Base-by-base conservation (phyloP, 2,329 filamentous ascomycete genomes). In the Fonsecaea monophora region DNA sequence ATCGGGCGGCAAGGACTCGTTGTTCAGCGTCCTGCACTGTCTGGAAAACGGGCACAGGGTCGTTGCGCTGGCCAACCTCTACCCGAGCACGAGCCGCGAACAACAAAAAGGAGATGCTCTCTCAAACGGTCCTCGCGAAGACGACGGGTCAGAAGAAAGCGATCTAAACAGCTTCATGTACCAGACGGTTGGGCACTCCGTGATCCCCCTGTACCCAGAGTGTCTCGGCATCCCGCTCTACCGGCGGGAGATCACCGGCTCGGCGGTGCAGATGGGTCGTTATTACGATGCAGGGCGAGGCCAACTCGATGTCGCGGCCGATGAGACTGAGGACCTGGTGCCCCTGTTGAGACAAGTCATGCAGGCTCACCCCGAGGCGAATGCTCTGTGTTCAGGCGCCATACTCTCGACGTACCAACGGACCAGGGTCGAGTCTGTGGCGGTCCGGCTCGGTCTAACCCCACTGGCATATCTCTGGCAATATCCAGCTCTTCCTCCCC, bases 151-250 rank as follows among this genome's bases (percentile, higher is more conserved):
- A 21, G 82, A 85, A 40, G 82, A 83, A 69, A 80, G 85, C 64
- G 92, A 98, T 77, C 85, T 96, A 73, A 92, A 99, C 79, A 97
- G 94, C 81, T 98, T 95, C 88, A 99, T 99, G 95, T 99, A 98
- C 83, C 95, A 99, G 82, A 99, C 95, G 2, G 92, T 97, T 67
- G 95, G 95, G 12, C 92, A 98, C 79, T 85, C 88, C 65, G 83
- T 97, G 18, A 90, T 98, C 65, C 92, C 94, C 2, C 85, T 97
- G 15, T 98, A 97, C 77, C 89, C 89, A 67, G 79, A 86, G 56
- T 93, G 92, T 38, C 88, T 97, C 1, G 88, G 85, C 0, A 83
- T 98, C 38, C 94, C 94, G 30, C 84, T 99, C 1, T 97, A 95
- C 78, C 89, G 95, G 21, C 87, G 89, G 72, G 82, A 87, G 61